Evolutionary conservation across 306 rosid genomes (phyloP).

Genomic region (Cicer yamashitae): DNA sequence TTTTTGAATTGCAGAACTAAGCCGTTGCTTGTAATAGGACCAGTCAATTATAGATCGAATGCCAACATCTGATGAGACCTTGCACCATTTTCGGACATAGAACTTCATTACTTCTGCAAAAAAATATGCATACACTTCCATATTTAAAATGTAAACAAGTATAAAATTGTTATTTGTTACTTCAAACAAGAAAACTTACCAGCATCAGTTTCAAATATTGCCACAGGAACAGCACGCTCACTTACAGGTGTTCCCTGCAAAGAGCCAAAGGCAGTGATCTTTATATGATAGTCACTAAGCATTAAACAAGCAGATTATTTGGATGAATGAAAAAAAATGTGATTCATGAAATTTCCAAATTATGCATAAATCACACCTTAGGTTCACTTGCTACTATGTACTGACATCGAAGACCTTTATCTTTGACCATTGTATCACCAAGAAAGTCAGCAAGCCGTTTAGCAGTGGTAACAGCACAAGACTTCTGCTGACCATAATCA

Average conservation of each 20-base stretch:
- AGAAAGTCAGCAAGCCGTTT: slow-evolving; percentile 95
- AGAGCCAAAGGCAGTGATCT: slow-evolving; percentile 16
- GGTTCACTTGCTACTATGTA: slow-evolving; percentile 98
- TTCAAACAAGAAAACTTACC: slow-evolving; percentile 55
- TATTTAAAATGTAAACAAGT: slow-evolving; percentile 38
- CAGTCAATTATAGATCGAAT: slow-evolving; percentile 94
- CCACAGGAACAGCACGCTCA: slow-evolving; percentile 99
- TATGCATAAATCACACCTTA: slow-evolving; percentile 55
- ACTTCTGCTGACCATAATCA: slow-evolving; percentile 88
- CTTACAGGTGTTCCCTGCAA: slow-evolving; percentile 97
- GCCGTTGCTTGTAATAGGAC: slow-evolving; percentile 97
- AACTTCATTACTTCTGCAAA: slow-evolving; percentile 87
- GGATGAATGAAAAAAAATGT: slow-evolving; percentile 30
- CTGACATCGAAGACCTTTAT: slow-evolving; percentile 95
- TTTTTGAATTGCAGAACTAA: slow-evolving; percentile 92
- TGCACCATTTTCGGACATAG: slow-evolving; percentile 97
- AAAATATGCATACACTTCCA: slow-evolving; percentile 27
- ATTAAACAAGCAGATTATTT: slow-evolving; percentile 38
- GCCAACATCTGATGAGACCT: slow-evolving; percentile 86
- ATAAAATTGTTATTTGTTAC: slow-evolving; percentile 30
- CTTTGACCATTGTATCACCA: slow-evolving; percentile 95
- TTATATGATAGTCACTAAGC: slow-evolving; percentile 20
- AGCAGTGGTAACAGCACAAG: slow-evolving; percentile 97
- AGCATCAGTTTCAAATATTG: slow-evolving; percentile 92
- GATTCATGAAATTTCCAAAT: slow-evolving; percentile 17